A percentile compares a stretch with the other conserved stretches of the same genome.
phyloP scores from a whole-genome alignment of 441 rosid genomes.

The Gossypium gossypioides region DNA sequence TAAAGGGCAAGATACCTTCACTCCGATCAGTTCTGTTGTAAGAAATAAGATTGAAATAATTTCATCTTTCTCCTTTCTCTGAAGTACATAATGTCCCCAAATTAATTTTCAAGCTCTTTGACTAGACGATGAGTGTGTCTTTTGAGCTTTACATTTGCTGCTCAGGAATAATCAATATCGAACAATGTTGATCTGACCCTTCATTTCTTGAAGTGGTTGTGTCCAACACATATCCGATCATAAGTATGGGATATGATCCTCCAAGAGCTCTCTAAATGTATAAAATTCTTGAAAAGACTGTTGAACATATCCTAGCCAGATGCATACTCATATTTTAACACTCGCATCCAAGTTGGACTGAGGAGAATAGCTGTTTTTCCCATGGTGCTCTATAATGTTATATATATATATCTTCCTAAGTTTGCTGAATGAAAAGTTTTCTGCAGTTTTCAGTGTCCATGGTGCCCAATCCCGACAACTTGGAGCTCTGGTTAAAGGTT shows the following conservation, averaged over 20 bases:
- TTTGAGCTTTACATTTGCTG: not conserved
- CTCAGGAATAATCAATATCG: not conserved
- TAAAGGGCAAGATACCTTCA: conserved; percentile 89
- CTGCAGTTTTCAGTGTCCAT: conserved; percentile 52
- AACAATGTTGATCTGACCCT: too few relatives aligned
- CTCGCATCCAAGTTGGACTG: not conserved
- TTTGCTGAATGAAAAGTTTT: not conserved
- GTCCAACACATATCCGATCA: too few relatives aligned
- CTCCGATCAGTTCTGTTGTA: conserved; percentile 84
- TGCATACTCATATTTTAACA: too few relatives aligned
- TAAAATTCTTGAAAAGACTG: too few relatives aligned
- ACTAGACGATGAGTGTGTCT: not conserved
- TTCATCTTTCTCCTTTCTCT: conserved; percentile 4
- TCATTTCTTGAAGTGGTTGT: too few relatives aligned
- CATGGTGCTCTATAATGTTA: not conserved
- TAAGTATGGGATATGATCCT: too few relatives aligned
- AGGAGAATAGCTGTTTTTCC: not conserved
- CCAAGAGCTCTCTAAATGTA: too few relatives aligned
- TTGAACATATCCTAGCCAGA: too few relatives aligned
- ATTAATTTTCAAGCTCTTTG: not conserved
- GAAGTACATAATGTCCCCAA: not conserved
- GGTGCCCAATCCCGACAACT: conserved; percentile 63
- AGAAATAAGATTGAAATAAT: conserved; percentile 23
- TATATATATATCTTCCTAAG: not conserved
- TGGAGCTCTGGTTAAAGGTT: conserved; percentile 93